Conservation (phyloP, 1,284 basidiomycete species). For the Cerioporus squamosus region DNA sequence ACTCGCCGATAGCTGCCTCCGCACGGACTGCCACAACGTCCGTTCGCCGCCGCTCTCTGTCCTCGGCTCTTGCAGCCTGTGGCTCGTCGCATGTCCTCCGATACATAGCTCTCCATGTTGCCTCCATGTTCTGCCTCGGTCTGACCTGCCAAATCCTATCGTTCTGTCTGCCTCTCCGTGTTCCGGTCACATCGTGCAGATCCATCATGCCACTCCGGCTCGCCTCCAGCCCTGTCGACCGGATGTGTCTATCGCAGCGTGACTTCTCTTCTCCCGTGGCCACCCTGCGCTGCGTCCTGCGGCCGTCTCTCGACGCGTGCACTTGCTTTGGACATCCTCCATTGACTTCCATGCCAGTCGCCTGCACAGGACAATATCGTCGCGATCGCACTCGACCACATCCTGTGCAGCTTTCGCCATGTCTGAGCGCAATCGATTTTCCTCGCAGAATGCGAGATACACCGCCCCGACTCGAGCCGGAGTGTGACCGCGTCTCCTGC, state of each 20-base stretch:
- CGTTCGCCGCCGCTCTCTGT: too few species aligned
- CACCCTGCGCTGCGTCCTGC: not conserved
- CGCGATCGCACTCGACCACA: not conserved
- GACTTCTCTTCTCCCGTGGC: not conserved
- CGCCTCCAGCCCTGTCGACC: not conserved
- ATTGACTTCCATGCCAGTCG: too few species aligned
- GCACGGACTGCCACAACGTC: not conserved
- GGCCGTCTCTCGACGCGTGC: too few species aligned
- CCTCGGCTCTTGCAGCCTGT: too few species aligned
- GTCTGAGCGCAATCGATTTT: not conserved
- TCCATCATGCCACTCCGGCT: not conserved
- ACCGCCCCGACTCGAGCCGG: not conserved
- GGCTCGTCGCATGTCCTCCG: too few species aligned
- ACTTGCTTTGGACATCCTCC: too few species aligned
- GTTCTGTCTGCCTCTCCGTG: not conserved
- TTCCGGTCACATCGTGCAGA: slow-evolving; percentile 1
- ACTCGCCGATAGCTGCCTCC: not conserved
- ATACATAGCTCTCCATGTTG: not conserved
- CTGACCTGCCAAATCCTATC: not conserved
- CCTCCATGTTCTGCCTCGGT: not conserved
- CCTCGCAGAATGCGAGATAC: not conserved
- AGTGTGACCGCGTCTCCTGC: not conserved
- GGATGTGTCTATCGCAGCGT: not conserved
- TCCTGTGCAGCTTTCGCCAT: not conserved
- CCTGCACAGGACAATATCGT: too few species aligned